Base-by-base conservation (phyloP, 345 rosid genomes). In the Melaleuca quinquenervia region DNA sequence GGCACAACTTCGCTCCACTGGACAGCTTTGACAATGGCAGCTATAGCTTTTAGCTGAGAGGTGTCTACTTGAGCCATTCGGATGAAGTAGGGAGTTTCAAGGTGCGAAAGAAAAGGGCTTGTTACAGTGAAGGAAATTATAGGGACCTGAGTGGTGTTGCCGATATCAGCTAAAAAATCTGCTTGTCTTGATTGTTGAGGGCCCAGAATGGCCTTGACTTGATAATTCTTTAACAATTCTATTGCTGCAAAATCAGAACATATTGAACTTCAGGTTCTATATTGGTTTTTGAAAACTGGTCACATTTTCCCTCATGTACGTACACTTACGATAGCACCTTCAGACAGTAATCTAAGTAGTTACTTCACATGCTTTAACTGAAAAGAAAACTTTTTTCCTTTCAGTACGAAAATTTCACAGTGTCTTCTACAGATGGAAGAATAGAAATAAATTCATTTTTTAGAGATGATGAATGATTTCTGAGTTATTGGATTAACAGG, bases 181-280 rank as follows among this genome's bases (percentile, higher is more conserved):
- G 85, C 85, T 85, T 86, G 82, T 32, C 85, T 85, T 26, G 98
- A 91, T 84, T 86, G 84, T 83, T 76, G 85, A 84, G 95, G 94
- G 78, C 95, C 96, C 0, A 95, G 32, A 24, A 93, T 92, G 84
- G 94, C 95, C 70, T 91, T 89, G 84, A 92, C 93, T 89, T 87
- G 54, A 88, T 86, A 88, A 60, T 92, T 93, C 83, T 94, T 88
- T 14, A 94, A 82, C 75, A 91, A 84, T 58, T 89, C 92, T 11
- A 90, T 45, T 41, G 89, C 93, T 92, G 91, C 85, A 3, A 49
- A 50, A 82, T n/a, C 52, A 45, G 29, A 49, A 74, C 48, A 36
- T 21, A 18, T 32, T 70, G 78, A 70, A 36, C 78, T 16, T 70
- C 78, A 36, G 78, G 11, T 20, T 18, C 13, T 18, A 70, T 32